Percentiles rank a stretch among this genome's conserved stretches.
Evolutionary conservation across 257 asterid genomes (phyloP).

Genomic region (Nemophila menziesii): DNA sequence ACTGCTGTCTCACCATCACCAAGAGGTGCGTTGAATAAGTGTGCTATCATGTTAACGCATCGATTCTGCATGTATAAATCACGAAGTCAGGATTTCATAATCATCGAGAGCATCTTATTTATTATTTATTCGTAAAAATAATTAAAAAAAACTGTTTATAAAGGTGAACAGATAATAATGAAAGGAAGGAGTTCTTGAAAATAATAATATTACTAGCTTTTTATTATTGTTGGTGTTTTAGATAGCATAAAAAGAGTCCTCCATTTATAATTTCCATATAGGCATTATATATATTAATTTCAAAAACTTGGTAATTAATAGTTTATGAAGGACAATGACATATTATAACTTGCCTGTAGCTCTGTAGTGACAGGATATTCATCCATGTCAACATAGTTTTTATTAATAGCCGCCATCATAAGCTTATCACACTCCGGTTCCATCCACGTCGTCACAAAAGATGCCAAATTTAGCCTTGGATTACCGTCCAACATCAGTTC

Average conservation of each 20-base stretch:
- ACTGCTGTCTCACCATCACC: constrained; percentile 68
- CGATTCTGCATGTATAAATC: constrained; percentile 40
- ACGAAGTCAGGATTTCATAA: too few relatives aligned
- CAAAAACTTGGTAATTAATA: not conserved
- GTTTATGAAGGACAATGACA: not conserved
- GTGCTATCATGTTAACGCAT: constrained; percentile 88
- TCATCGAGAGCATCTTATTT: not conserved
- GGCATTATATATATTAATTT: too few relatives aligned
- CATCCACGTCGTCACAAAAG: constrained; percentile 96
- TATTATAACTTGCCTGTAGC: constrained; percentile 43
- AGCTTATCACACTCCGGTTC: constrained; percentile 93
- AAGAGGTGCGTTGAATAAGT: constrained; percentile 74
- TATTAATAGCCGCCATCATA: constrained; percentile 62
- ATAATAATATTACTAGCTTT: too few relatives aligned
- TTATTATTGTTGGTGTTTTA: too few relatives aligned
- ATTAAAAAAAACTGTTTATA: too few relatives aligned
- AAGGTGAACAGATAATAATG: not conserved
- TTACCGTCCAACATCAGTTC: constrained; percentile 95
- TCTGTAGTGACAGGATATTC: constrained; percentile 94
- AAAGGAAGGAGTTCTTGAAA: too few relatives aligned
- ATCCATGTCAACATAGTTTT: constrained; percentile 92
- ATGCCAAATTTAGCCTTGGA: constrained; percentile 79
- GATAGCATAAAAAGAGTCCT: too few relatives aligned
- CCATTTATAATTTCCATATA: too few relatives aligned
- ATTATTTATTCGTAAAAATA: not conserved